Percentiles rank a stretch among this genome's conserved stretches.
phyloP scores from a whole-genome alignment of 2,329 filamentous ascomycete genomes.

The Pezicula radicicola region DNA sequence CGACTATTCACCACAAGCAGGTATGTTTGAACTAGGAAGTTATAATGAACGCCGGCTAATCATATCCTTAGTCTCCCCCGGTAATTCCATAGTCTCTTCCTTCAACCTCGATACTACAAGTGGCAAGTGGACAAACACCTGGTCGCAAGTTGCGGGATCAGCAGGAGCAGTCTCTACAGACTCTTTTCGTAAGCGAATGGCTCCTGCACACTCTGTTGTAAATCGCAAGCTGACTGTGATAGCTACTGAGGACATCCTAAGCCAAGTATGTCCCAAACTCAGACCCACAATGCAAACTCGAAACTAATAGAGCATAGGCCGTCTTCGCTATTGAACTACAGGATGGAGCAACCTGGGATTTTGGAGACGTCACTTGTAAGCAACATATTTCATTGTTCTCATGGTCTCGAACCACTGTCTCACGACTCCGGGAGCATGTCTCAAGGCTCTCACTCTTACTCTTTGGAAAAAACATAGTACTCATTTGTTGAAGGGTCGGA shows the following conservation, averaged over 20 bases:
- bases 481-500: no score
- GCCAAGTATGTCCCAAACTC: background rate
- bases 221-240: background rate
- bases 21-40: background rate
- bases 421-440: no score
- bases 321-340: constrained; percentile 1
- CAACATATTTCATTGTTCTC: no score
- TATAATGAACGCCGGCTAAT: background rate
- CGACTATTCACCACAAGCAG: background rate
- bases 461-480: no score
- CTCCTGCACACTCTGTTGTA: no score
- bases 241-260: background rate
- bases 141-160: background rate
- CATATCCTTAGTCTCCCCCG: background rate
- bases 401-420: no score
- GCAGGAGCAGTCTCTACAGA: background rate
- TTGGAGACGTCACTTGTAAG: background rate
- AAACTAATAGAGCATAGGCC: background rate
- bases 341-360: background rate
- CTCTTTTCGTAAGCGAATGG: background rate
- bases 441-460: no score
- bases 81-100: background rate
- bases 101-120: background rate
- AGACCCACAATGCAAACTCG: background rate
- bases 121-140: background rate